phyloP scores from a whole-genome alignment of 495 filamentous ascomycete species.

The Penicillium manginii region DNA sequence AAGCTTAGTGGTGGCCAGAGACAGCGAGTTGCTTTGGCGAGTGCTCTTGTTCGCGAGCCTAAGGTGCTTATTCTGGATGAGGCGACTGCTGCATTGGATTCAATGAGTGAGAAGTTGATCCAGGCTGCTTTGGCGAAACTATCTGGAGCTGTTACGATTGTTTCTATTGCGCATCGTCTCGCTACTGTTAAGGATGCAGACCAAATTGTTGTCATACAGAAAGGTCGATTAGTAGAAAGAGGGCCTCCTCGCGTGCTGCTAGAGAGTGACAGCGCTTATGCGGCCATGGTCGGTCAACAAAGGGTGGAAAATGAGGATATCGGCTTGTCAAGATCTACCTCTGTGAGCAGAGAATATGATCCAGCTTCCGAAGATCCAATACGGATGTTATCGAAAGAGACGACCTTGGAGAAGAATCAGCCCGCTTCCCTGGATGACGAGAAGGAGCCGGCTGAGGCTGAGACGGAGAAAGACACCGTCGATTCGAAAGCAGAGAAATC shows the following conservation, averaged over 20 bases:
- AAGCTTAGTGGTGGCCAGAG: slow-evolving; percentile 81
- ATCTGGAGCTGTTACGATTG: not conserved
- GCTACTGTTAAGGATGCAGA: slow-evolving; percentile 7
- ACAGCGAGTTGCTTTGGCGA: slow-evolving; percentile 75
- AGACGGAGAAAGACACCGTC: not conserved
- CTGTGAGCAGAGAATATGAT: not conserved
- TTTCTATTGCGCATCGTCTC: slow-evolving; percentile 5
- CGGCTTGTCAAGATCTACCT: not conserved
- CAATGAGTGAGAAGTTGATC: not conserved
- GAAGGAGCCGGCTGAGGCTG: not conserved
- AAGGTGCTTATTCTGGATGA: slow-evolving; percentile 54
- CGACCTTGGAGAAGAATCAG: not conserved
- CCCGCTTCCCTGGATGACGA: not conserved
- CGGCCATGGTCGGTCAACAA: not conserved
- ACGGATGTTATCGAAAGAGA: not conserved
- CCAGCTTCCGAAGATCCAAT: not conserved
- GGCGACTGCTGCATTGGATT: slow-evolving; percentile 9
- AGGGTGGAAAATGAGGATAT: not conserved
- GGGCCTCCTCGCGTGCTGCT: not conserved
- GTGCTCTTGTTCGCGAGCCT: slow-evolving; percentile 70
- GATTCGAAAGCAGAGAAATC: not conserved
- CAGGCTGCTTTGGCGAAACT: not conserved
- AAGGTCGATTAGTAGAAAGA: slow-evolving; percentile 4
- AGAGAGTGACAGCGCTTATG: not conserved
- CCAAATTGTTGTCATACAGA: slow-evolving; percentile 3